Percentiles rank a stretch among this genome's conserved stretches.
Conservation (phyloP, 2,329 filamentous ascomycete genomes). For the Neoarthrinium moseri region DNA sequence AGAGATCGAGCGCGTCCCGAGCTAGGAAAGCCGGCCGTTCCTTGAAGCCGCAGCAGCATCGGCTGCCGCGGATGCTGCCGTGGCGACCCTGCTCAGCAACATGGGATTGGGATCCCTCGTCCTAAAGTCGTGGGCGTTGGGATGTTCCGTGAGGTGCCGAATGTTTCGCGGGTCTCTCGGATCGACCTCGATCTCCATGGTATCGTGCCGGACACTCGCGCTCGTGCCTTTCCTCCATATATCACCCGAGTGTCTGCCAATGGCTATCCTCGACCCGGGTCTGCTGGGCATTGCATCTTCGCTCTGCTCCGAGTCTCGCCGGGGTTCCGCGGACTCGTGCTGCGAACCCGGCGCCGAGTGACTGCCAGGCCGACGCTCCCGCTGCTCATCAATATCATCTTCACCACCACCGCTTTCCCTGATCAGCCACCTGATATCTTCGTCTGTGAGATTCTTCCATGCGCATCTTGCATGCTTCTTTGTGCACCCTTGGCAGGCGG, state of each 20-base stretch:
- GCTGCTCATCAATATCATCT: constrained; percentile 26
- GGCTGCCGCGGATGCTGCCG: constrained; percentile 28
- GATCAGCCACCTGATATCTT: constrained; percentile 51
- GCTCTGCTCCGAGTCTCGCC: constrained; percentile 19
- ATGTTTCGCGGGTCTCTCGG: constrained; percentile 19
- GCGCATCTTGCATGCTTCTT: constrained; percentile 88
- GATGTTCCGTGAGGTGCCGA: constrained; percentile 14
- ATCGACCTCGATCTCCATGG: constrained; percentile 31
- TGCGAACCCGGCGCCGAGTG: constrained; percentile 20
- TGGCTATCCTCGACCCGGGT: constrained; percentile 21
- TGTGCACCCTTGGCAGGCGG: constrained; percentile 82
- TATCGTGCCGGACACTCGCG: constrained; percentile 17
- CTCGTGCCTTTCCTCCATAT: constrained; percentile 29
- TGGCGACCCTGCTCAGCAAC: constrained; percentile 35
- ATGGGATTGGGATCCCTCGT: constrained; percentile 20
- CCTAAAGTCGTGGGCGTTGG: constrained; percentile 8
- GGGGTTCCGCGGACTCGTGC: constrained; percentile 17
- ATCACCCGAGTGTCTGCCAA: constrained; percentile 26
- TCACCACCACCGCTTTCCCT: constrained; percentile 26
- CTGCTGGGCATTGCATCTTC: constrained; percentile 20
- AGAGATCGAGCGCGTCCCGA: background rate
- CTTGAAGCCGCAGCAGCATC: constrained; percentile 6
- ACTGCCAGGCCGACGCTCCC: constrained; percentile 16
- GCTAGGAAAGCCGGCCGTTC: background rate
- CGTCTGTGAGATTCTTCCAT: constrained; percentile 78